A percentile compares a stretch with the other conserved stretches of the same genome.
phyloP scores from a whole-genome alignment of 2,329 filamentous ascomycete genomes.

The Bimuria novae-zelandiae region DNA sequence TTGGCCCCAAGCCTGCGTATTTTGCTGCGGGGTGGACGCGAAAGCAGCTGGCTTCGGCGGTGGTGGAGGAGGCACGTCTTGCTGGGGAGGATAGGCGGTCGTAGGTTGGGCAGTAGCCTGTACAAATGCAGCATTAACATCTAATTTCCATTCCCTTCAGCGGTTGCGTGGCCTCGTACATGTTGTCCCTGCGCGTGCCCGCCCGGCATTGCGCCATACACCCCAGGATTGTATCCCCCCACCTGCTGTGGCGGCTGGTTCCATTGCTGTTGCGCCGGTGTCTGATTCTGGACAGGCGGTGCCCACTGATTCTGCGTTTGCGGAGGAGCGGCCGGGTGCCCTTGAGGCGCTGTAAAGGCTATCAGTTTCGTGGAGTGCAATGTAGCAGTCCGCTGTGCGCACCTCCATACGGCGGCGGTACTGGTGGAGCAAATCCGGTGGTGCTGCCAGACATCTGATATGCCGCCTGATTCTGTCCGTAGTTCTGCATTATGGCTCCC shows the following conservation, averaged over 20 bases:
- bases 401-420: slow-evolving; percentile 38
- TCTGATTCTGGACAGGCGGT: slow-evolving; percentile 26
- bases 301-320: slow-evolving; percentile 38
- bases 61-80: slow-evolving; percentile 41
- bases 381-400: slow-evolving; percentile 9
- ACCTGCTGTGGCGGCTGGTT: slow-evolving; percentile 28
- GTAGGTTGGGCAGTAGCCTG: slow-evolving; percentile 16
- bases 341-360: slow-evolving; percentile 20
- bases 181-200: slow-evolving; percentile 23
- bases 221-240: slow-evolving; percentile 37
- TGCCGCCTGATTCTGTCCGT: slow-evolving; percentile 28
- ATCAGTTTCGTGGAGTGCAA: background rate
- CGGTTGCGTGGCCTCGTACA: background rate
- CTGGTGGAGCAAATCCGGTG: slow-evolving; percentile 31
- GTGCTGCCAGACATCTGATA: slow-evolving; percentile 41
- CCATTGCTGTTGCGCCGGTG: slow-evolving; percentile 30
- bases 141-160: background rate
- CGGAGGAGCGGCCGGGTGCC: slow-evolving; percentile 30
- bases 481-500: slow-evolving; percentile 37
- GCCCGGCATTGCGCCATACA: slow-evolving; percentile 41
- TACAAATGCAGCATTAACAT: slow-evolving; percentile 8
- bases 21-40: slow-evolving; percentile 29
- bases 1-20: slow-evolving; percentile 17
- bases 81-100: slow-evolving; percentile 28
- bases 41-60: slow-evolving; percentile 44